These are phyloP conservation scores for Dichotomocladium elegans DNA, from an alignment of 371 early-diverging fungal species.

Conservation along the genomic window DNA sequence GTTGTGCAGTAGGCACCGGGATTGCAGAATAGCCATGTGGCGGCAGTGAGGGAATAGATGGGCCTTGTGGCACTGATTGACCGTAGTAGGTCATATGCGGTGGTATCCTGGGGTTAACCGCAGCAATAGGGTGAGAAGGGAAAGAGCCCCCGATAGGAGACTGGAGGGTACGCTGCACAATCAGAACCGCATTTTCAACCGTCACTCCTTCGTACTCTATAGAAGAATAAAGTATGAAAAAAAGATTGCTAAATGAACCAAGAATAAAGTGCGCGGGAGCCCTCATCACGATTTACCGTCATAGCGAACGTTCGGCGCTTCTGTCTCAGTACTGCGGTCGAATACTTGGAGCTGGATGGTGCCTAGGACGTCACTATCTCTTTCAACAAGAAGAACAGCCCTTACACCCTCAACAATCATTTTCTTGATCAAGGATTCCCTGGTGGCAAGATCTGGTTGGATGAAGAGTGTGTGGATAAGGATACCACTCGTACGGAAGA, in stretches of 20 bases:
- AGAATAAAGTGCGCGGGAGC: neutral
- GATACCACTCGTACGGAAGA: neutral
- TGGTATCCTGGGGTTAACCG: too few species aligned
- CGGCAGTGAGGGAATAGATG: too few species aligned
- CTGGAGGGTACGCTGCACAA: slow-evolving; percentile 14
- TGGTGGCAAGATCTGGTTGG: neutral
- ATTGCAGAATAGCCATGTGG: too few species aligned
- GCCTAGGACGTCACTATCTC: slow-evolving; percentile 24
- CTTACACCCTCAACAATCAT: slow-evolving; percentile 52
- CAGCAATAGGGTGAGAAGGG: too few species aligned
- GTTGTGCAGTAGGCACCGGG: neutral
- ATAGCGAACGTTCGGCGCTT: slow-evolving; percentile 16
- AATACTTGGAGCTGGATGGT: slow-evolving; percentile 28
- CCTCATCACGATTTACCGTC: slow-evolving; percentile 19
- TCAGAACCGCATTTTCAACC: slow-evolving; percentile 20
- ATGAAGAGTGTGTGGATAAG: neutral
- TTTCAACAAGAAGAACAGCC: slow-evolving; percentile 45
- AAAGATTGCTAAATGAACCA: neutral
- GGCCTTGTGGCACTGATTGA: too few species aligned
- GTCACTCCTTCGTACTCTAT: slow-evolving; percentile 22
- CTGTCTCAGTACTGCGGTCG: slow-evolving; percentile 10
- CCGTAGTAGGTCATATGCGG: too few species aligned
- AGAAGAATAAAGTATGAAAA: neutral
- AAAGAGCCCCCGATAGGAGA: too few species aligned
- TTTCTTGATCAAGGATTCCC: slow-evolving; percentile 8